These are phyloP conservation scores for Hansenula sp. DNA, from an alignment of 1,139 yeast species.

Conservation along the genomic window DNA sequence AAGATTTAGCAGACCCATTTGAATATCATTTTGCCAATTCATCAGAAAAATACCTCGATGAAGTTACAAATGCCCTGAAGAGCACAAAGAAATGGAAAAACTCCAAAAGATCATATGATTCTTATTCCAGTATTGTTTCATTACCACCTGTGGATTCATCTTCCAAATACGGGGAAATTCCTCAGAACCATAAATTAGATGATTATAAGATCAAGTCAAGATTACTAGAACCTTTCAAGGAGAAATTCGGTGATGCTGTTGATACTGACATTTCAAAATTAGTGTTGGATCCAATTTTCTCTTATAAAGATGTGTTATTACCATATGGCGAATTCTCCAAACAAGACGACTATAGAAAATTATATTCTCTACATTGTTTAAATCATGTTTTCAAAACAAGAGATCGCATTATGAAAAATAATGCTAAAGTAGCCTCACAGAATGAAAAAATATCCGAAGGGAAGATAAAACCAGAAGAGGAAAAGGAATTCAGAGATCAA, in stretches of 20 bases:
- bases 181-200: conserved; percentile 20
- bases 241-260: conserved; percentile 20
- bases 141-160: conserved; percentile 15
- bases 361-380: conserved; percentile 68
- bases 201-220: conserved; percentile 31
- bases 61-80: conserved; percentile 14
- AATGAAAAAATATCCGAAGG: conserved; percentile 43
- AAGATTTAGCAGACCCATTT: conserved; percentile 55
- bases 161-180: conserved; percentile 9
- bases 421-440: conserved; percentile 47
- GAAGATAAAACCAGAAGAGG: conserved; percentile 32
- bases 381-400: conserved; percentile 87
- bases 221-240: conserved; percentile 18
- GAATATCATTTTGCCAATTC: conserved; percentile 68
- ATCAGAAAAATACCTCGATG: conserved; percentile 39
- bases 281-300: conserved; percentile 59
- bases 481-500: conserved; percentile 76
- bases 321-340: conserved; percentile 49
- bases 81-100: conserved; percentile 14
- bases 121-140: conserved; percentile 13
- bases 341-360: conserved; percentile 49
- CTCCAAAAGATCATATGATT: conserved; percentile 6
- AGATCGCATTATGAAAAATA: conserved; percentile 75
- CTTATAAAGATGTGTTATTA: conserved; percentile 68
- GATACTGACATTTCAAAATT: conserved; percentile 22